phyloP scores from a whole-genome alignment of 768 basidiomycete species.

The Pleurotus djamor region DNA sequence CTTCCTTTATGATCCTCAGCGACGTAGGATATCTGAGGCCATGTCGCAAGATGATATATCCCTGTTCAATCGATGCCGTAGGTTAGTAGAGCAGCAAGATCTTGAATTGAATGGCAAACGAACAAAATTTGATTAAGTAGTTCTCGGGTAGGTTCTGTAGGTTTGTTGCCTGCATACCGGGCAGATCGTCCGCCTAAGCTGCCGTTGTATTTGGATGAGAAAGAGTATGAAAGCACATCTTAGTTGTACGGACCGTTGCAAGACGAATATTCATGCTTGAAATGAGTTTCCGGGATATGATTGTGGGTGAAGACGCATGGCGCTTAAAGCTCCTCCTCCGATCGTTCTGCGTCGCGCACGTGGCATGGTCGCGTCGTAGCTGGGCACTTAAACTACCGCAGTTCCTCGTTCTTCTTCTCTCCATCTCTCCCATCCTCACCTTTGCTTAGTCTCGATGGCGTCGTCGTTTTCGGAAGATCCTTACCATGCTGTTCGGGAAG shows the following conservation, averaged over 20 bases:
- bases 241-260: slow-evolving; percentile 34
- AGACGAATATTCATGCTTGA: slow-evolving; percentile 47
- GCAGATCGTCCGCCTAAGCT: slow-evolving; percentile 77
- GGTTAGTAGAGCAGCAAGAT: neutral
- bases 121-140: slow-evolving; percentile 82
- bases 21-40: slow-evolving; percentile 93
- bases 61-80: slow-evolving; percentile 39
- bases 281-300: too few species aligned
- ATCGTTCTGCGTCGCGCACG: neutral
- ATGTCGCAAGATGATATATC: slow-evolving; percentile 87
- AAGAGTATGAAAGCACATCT: slow-evolving; percentile 10
- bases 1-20: slow-evolving; percentile 88
- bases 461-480: slow-evolving; percentile 60
- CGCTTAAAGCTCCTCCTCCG: too few species aligned
- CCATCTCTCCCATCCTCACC: slow-evolving; percentile 8
- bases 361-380: neutral
- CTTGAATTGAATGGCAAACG: neutral
- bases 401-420: too few species aligned
- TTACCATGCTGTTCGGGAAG: slow-evolving; percentile 83
- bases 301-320: too few species aligned
- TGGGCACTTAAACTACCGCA: too few species aligned
- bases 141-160: slow-evolving; percentile 93
- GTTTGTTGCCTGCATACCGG: slow-evolving; percentile 94
- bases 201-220: slow-evolving; percentile 10
- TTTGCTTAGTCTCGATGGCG: neutral